Conservation (phyloP, 148 eudicot genomes). For the Diospyros kaki region DNA sequence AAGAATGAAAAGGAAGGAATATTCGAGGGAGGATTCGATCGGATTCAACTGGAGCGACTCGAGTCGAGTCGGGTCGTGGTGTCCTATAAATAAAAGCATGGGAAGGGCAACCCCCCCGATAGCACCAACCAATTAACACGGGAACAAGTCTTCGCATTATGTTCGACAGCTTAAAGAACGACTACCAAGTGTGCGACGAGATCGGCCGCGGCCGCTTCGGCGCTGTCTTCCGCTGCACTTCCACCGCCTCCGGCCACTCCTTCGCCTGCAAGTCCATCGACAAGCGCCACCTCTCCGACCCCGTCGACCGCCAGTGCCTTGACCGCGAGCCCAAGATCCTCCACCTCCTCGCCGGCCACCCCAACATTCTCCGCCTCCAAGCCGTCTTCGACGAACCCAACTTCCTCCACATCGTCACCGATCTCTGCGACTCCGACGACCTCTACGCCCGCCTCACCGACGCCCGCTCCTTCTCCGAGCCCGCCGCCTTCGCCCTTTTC, state of each 20-base stretch:
- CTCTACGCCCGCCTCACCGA: conserved; percentile 29
- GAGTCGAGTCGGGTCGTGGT: no score
- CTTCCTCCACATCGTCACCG: conserved; percentile 34
- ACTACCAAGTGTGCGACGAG: conserved; percentile 70
- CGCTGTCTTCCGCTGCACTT: conserved; percentile 64
- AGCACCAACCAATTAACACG: no score
- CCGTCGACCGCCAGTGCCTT: conserved; percentile 48
- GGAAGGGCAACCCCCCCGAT: no score
- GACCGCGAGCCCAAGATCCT: conserved; percentile 44
- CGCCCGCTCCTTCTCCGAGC: conserved; percentile 31
- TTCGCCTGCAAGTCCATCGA: conserved; percentile 73
- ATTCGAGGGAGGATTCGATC: no score
- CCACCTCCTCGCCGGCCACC: conserved; percentile 25
- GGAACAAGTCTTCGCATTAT: conserved; percentile 9
- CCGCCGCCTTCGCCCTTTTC: conserved; percentile 43
- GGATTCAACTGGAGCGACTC: no score
- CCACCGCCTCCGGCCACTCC: conserved; percentile 24
- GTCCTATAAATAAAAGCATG: no score
- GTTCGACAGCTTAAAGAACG: conserved; percentile 46
- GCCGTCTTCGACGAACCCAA: conserved; percentile 40
- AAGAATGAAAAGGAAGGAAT: no score
- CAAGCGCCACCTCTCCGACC: conserved; percentile 48
- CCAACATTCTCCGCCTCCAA: conserved; percentile 27
- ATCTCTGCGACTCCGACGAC: conserved; percentile 35
- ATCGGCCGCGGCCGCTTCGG: conserved; percentile 88